Base-by-base conservation (phyloP, 2,329 filamentous ascomycete genomes). In the Zymoseptoria tritici region DNA sequence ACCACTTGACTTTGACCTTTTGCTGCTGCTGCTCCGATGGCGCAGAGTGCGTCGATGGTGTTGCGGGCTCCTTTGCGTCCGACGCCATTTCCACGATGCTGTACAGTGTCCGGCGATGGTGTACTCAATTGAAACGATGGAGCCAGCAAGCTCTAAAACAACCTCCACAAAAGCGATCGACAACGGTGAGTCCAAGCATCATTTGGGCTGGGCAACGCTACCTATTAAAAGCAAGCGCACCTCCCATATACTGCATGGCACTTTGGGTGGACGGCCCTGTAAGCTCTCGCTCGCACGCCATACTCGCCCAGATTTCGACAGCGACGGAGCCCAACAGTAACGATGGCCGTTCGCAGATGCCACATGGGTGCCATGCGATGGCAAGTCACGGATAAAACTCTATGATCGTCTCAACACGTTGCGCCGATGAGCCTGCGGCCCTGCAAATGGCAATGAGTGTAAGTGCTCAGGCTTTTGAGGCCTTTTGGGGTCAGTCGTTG, bases 1-100 rank as follows among this genome's bases (percentile, higher is more conserved):
- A 83, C 87, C 87, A 72, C 62, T 67, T 70, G 9, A 69, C 67
- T 62, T 64, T 63, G 29, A 52, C 24, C 9, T 21, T 55, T 55
- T 55, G 21, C 9, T 31, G 8, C 19, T 24, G 22, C 22, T 24
- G 22, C 7, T 61, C 60, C 8, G 60, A 54, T 13, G 57, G 57
- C 7, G 60, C 20, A 46, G 62, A 58, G 50, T 56, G 61, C 49
- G 60, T 46, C 3, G 46, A 53, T 13, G 60, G 61, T 26, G 59
- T 57, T 31, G 55, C 46, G 16, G 49, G 24, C 24, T n/a, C 26
- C 3, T 56, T 55, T 55, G 64, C 64, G 36, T 64, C 62, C 29
- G 57, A 54, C 7, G 62, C 57, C 62, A 64, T 64, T 8, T 29
- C 46, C 49, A 46, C 21, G 49, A 53, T 55, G 13, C 26, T 16